Evolutionary conservation across 1,139 yeast genomes (phyloP).

Genomic region (Nakaseomyces kungkrabaensis): DNA sequence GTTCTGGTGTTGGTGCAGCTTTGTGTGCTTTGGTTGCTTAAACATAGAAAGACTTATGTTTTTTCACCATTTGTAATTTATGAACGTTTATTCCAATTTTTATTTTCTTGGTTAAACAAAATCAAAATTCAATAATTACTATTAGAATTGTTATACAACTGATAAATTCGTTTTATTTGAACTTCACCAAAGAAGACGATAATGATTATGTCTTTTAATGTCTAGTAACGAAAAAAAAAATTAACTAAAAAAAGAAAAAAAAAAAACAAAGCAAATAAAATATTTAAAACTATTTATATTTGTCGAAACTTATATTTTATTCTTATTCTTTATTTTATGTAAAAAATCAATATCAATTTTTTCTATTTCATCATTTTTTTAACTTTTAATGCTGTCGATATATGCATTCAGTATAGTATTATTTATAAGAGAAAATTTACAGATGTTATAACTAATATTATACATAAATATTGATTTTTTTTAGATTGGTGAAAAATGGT

Average conservation of each 20-base stretch:
- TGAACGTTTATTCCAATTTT: background rate
- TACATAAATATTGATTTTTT: background rate
- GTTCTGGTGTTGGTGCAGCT: slow-evolving; percentile 96
- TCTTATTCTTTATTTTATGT: no score
- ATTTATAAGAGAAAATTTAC: slow-evolving; percentile 1
- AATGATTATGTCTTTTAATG: slow-evolving; percentile 1
- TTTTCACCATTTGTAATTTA: background rate
- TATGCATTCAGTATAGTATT: background rate
- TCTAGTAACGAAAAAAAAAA: background rate
- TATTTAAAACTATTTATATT: background rate
- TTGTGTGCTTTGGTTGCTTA: slow-evolving; percentile 55
- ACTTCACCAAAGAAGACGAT: background rate
- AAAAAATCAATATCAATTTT: no score
- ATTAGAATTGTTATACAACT: background rate
- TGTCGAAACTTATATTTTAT: background rate
- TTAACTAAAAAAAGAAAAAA: background rate
- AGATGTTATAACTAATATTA: slow-evolving; percentile 1
- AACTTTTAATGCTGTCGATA: background rate
- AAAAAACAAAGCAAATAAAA: background rate
- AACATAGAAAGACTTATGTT: background rate
- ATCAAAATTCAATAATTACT: background rate
- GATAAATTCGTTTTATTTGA: slow-evolving; percentile 1
- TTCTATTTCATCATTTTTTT: no score
- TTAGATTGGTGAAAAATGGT: background rate
- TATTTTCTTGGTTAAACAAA: background rate